Conservation (phyloP, 2,329 filamentous ascomycete species). For the Hirsutella minnesotensis region DNA sequence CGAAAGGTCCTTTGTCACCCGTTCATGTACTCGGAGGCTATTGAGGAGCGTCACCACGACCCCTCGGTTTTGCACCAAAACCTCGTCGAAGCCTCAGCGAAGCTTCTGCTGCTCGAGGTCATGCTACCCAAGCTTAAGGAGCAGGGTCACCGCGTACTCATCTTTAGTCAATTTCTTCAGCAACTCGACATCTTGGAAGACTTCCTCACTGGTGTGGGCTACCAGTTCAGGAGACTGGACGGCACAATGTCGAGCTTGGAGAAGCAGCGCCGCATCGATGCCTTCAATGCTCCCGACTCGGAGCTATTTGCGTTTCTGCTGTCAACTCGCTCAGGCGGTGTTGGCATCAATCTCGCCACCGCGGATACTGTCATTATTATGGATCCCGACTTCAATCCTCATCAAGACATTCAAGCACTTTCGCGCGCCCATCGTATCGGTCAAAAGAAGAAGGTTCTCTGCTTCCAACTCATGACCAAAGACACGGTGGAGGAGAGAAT, state of each 20-base stretch:
- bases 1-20: constrained; percentile 93
- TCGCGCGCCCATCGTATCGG: constrained; percentile 93
- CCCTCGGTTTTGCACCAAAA: constrained; percentile 58
- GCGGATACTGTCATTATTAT: constrained; percentile 97
- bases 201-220: constrained; percentile 65
- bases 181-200: constrained; percentile 89
- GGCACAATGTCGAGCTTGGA: constrained; percentile 70
- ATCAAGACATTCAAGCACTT: constrained; percentile 92
- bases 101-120: constrained; percentile 70
- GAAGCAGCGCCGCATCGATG: constrained; percentile 90
- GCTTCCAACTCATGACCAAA: constrained; percentile 88
- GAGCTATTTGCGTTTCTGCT: constrained; percentile 80
- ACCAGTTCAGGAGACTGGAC: constrained; percentile 71
- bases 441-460: constrained; percentile 89
- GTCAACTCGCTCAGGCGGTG: constrained; percentile 87
- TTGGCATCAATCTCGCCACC: constrained; percentile 93
- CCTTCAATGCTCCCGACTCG: constrained; percentile 79
- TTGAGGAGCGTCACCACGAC: constrained; percentile 68
- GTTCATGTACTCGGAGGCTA: constrained; percentile 81
- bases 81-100: constrained; percentile 81
- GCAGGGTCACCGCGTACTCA: constrained; percentile 77
- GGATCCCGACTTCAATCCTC: constrained; percentile 94
- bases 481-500: constrained; percentile 89
- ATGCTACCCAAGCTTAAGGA: constrained; percentile 81
- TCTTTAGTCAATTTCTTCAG: constrained; percentile 90